Percentiles rank a stretch among this genome's conserved stretches.
phyloP scores from a whole-genome alignment of 345 rosid species.

The Brassica carinata region DNA sequence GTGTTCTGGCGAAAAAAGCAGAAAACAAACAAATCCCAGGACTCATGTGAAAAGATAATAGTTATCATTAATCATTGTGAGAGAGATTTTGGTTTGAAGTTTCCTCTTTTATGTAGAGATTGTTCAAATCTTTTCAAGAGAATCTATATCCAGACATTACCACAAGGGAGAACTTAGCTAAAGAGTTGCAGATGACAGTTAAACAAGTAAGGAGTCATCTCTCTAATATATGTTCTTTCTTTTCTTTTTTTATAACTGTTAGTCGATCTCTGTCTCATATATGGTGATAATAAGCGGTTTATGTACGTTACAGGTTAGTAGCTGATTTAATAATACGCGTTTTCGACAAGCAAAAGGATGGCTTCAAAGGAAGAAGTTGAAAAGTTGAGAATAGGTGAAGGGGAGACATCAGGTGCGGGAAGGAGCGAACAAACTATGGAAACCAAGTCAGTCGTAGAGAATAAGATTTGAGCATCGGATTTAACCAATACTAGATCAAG shows the following conservation, averaged over 20 bases:
- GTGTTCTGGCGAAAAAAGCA: slow-evolving; percentile 17
- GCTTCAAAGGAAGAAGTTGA: slow-evolving; percentile 34
- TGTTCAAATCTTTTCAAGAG: slow-evolving; percentile 55
- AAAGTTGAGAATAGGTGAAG: slow-evolving; percentile 6
- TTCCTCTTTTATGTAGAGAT: slow-evolving; percentile 50
- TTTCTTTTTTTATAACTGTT: background rate
- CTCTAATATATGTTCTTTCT: background rate
- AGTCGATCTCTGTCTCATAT: slow-evolving; percentile 1
- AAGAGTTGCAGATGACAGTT: slow-evolving; percentile 61
- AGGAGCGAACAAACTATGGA: slow-evolving; percentile 31
- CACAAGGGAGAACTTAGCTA: slow-evolving; percentile 58
- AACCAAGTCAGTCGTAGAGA: slow-evolving; percentile 18
- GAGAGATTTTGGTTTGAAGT: background rate
- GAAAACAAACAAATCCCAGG: slow-evolving; percentile 19
- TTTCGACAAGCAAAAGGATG: slow-evolving; percentile 31
- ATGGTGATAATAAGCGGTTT: slow-evolving; percentile 5
- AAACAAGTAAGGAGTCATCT: slow-evolving; percentile 56
- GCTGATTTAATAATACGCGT: slow-evolving; percentile 85
- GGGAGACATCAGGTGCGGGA: slow-evolving; percentile 25
- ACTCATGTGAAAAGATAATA: slow-evolving; percentile 53
- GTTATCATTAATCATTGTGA: background rate
- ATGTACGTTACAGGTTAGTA: slow-evolving; percentile 56
- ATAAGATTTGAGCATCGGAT: slow-evolving; percentile 1
- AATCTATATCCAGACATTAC: slow-evolving; percentile 73
- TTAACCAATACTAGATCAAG: slow-evolving; percentile 25